Conservation (phyloP, 169 alveolate genomes). For the Cryptosporidium sp. region DNA sequence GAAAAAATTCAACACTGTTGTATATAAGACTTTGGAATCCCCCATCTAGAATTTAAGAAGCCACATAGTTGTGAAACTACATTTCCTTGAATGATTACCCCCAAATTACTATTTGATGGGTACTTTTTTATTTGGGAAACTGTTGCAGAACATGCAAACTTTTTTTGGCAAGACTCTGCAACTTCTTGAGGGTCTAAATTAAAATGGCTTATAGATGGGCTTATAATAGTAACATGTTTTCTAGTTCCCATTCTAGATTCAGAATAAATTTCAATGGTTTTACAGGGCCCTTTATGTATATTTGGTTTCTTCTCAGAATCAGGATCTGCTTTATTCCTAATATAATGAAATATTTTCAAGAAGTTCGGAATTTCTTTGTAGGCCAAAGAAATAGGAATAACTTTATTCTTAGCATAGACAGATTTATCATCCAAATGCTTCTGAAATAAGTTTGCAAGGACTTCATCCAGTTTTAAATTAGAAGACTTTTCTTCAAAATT, state of each 20-base stretch:
- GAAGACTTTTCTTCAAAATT: neutral
- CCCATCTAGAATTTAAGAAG: constrained; percentile 44
- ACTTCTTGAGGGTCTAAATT: constrained; percentile 38
- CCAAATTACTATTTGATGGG: constrained; percentile 25
- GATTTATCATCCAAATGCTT: neutral
- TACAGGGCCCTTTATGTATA: constrained; percentile 44
- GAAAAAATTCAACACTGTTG: neutral
- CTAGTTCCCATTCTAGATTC: constrained; percentile 66
- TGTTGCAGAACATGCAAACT: constrained; percentile 71
- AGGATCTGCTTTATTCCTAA: neutral
- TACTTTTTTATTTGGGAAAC: constrained; percentile 54
- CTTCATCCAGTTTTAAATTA: constrained; percentile 25
- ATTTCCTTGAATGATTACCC: constrained; percentile 67
- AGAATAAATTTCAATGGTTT: constrained; percentile 30
- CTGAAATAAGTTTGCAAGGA: neutral
- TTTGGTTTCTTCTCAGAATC: constrained; percentile 7
- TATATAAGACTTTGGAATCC: constrained; percentile 65
- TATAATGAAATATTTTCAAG: constrained; percentile 43
- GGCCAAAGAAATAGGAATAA: constrained; percentile 12
- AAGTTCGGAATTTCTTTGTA: constrained; percentile 20
- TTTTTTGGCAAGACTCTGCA: constrained; percentile 65
- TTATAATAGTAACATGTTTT: constrained; percentile 58
- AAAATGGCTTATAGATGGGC: constrained; percentile 63
- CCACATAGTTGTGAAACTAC: constrained; percentile 18
- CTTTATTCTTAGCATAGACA: neutral